Base-by-base conservation (phyloP, 164 flowering plant species). In the Malania oleifera region DNA sequence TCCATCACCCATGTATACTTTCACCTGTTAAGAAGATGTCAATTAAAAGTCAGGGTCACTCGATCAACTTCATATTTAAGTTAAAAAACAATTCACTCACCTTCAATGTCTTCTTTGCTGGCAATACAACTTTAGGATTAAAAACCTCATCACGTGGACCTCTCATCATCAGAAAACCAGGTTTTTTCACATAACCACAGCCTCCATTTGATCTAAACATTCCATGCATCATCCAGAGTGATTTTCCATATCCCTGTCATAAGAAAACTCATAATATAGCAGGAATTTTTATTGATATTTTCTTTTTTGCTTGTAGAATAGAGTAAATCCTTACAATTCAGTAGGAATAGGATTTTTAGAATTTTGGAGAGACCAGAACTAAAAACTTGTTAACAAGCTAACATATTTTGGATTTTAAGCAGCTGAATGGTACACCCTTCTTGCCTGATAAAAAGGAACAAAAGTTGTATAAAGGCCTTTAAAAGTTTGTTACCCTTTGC, bases 201-300 rank as follows among this genome's bases (percentile, higher is more conserved):
- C 84, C 88, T 51, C 91, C 91, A 69, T 85, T 83, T 20, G 86
- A 76, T 65, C 76, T 76, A 31, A 86, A 86, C 87, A 85, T 76
- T 38, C 87, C 92, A 7, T 83, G 83, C 92, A 85, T 85, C 75
- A 76, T 48, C 85, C 86, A 80, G 7, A 83, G 80, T 15, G 73
- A 73, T 80, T 68, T 85, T 2, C 85, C 92, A 66, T 80, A 66
- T 47, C 89, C 87, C 88, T 85, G 72, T 56, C 25, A 54, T 34
- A 59, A 27, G 19, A 47, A 52, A 41, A 45, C 0, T 1, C n/a
- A n/a, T n/a, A n/a, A n/a, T n/a, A n/a, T n/a, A n/a, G n/a, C n/a
- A n/a, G n/a, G n/a, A n/a, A n/a, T n/a, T n/a, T n/a, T n/a, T n/a
- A n/a, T n/a, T n/a, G n/a, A n/a, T n/a, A n/a, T n/a, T n/a, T n/a